phyloP scores from a whole-genome alignment of 805 yeast species.

The Sugiyamaella valdiviana region DNA sequence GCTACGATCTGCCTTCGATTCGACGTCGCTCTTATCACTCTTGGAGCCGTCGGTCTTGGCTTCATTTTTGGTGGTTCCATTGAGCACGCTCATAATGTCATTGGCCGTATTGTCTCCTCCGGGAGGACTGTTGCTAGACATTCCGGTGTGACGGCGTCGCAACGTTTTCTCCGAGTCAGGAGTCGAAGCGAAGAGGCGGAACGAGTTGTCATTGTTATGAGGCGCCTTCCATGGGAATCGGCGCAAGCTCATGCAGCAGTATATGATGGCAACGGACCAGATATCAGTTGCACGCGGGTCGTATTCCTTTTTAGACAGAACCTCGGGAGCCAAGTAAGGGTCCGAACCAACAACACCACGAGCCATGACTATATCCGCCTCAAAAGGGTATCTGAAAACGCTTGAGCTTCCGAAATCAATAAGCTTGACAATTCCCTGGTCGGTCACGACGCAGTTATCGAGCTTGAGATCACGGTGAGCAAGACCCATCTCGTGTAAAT shows the following conservation, averaged over 20 bases:
- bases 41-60: neutral
- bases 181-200: constrained; percentile 46
- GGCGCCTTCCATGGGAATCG: constrained; percentile 97
- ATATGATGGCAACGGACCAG: constrained; percentile 92
- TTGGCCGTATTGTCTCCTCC: neutral
- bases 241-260: constrained; percentile 79
- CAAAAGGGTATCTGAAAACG: constrained; percentile 64
- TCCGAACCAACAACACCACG: constrained; percentile 92
- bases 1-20: constrained; percentile 14
- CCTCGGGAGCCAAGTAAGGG: constrained; percentile 94
- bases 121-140: constrained; percentile 18
- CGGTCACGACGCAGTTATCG: constrained; percentile 84
- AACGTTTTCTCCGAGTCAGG: constrained; percentile 14
- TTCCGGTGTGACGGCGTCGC: constrained; percentile 13
- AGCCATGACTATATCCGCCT: constrained; percentile 53
- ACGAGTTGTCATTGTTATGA: constrained; percentile 67
- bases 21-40: neutral
- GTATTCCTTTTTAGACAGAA: constrained; percentile 50
- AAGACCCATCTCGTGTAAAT: constrained; percentile 73
- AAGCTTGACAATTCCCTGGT: constrained; percentile 69
- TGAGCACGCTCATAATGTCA: neutral
- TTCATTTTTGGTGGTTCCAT: neutral
- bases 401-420: constrained; percentile 94
- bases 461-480: constrained; percentile 91
- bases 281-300: constrained; percentile 87